These are phyloP conservation scores for Xylaria sp. DNA, from an alignment of 2,329 filamentous ascomycete genomes.

Conservation along the genomic window DNA sequence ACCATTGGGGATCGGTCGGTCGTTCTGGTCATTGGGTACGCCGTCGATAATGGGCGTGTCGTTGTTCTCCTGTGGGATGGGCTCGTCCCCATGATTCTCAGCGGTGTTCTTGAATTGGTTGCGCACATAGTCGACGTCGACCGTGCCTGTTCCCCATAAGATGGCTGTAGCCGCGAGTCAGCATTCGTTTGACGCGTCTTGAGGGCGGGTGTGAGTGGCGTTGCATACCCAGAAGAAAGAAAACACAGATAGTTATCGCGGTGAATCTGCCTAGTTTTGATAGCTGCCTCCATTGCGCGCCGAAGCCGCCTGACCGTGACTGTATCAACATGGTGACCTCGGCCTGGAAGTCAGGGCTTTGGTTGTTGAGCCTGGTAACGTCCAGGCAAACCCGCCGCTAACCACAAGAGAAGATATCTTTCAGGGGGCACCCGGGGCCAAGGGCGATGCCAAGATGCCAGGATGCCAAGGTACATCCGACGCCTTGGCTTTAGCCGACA, in stretches of 20 bases:
- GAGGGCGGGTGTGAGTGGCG: neutral
- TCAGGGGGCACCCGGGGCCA: neutral
- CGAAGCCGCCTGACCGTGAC: constrained; percentile 18
- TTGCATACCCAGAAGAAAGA: constrained; percentile 26
- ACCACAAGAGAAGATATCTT: neutral
- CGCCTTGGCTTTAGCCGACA: neutral
- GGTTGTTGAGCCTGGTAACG: neutral
- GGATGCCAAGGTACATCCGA: neutral
- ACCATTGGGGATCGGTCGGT: constrained; percentile 24
- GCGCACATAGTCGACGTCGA: constrained; percentile 29
- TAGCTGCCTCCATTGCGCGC: constrained; percentile 23
- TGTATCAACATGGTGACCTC: constrained; percentile 16
- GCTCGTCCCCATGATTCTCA: constrained; percentile 12
- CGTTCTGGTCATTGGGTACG: constrained; percentile 26
- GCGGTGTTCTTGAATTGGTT: constrained; percentile 11
- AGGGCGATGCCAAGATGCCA: constrained; percentile 4
- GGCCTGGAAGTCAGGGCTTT: neutral
- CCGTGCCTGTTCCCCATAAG: constrained; percentile 27
- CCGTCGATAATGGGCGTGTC: constrained; percentile 28
- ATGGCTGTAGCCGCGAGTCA: constrained; percentile 20
- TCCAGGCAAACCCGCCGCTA: neutral
- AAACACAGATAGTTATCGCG: constrained; percentile 1
- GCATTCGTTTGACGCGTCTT: neutral
- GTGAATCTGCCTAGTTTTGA: constrained; percentile 18
- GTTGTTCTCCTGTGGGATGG: constrained; percentile 15